Conservation (phyloP, 2,329 filamentous ascomycete species). For the Pseudopyricularia javanii region DNA sequence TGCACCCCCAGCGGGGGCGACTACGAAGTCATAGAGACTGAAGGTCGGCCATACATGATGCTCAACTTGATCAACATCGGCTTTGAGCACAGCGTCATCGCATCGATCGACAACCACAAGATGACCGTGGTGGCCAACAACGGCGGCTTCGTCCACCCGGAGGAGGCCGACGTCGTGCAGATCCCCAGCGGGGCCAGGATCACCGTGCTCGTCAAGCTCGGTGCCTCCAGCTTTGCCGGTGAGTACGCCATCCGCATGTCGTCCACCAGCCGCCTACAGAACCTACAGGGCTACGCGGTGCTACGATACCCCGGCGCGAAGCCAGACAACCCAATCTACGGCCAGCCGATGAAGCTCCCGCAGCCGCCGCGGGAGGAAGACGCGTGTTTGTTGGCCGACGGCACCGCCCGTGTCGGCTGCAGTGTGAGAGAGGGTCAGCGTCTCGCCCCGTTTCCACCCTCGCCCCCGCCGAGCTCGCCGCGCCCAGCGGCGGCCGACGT, state of each 20-base stretch:
- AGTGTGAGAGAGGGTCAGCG: not conserved
- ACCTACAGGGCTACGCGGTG: slow-evolving; percentile 11
- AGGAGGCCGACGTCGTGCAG: slow-evolving; percentile 6
- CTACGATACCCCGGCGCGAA: slow-evolving; percentile 7
- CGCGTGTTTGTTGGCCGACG: not conserved
- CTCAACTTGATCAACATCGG: slow-evolving; percentile 9
- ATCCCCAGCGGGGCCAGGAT: slow-evolving; percentile 9
- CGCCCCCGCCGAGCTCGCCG: not conserved
- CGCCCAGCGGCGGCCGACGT: not conserved
- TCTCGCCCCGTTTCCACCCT: not conserved
- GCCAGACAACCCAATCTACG: not conserved
- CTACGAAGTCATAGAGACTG: slow-evolving; percentile 6
- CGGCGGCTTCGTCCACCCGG: slow-evolving; percentile 10
- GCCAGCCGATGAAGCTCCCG: not conserved
- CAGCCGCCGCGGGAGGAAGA: not conserved
- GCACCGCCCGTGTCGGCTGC: not conserved
- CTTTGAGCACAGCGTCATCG: slow-evolving; percentile 8
- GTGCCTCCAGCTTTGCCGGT: slow-evolving; percentile 5
- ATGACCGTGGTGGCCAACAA: slow-evolving; percentile 12
- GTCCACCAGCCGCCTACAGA: slow-evolving; percentile 12
- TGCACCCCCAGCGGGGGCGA: not conserved
- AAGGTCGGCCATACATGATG: slow-evolving; percentile 8
- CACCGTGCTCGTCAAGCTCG: slow-evolving; percentile 10
- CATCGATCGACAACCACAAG: slow-evolving; percentile 11
- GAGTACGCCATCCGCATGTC: slow-evolving; percentile 10